phyloP scores from a whole-genome alignment of 148 eudicot species.

The Cornus florida region DNA sequence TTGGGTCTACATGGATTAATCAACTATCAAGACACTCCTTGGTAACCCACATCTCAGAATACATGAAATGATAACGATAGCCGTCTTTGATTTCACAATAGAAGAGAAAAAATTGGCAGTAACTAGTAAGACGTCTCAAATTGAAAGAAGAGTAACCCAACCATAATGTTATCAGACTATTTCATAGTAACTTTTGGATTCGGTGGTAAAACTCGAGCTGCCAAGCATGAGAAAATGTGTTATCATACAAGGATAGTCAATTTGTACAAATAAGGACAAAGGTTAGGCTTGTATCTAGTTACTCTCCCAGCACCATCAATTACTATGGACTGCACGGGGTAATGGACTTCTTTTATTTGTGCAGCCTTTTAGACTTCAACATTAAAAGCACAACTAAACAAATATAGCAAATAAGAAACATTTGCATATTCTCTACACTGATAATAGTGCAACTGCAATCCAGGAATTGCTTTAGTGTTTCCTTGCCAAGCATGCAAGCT shows the following conservation, averaged over 20 bases:
- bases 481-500: background rate
- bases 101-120: background rate
- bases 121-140: background rate
- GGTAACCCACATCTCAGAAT: background rate
- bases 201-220: no score
- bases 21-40: background rate
- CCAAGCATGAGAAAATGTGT: no score
- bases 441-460: background rate
- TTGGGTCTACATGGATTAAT: constrained; percentile 3
- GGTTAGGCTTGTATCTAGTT: no score
- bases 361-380: background rate
- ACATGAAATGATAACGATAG: background rate
- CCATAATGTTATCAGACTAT: background rate
- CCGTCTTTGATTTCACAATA: background rate
- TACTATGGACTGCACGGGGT: no score
- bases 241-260: no score
- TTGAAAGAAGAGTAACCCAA: background rate
- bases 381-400: background rate
- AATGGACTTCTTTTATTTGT: background rate
- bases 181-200: background rate
- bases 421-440: background rate
- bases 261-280: no score
- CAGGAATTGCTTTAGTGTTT: background rate
- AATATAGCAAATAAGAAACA: background rate
- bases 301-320: no score